Base-by-base conservation (phyloP, 441 rosid species). In the Viola pubescens region DNA sequence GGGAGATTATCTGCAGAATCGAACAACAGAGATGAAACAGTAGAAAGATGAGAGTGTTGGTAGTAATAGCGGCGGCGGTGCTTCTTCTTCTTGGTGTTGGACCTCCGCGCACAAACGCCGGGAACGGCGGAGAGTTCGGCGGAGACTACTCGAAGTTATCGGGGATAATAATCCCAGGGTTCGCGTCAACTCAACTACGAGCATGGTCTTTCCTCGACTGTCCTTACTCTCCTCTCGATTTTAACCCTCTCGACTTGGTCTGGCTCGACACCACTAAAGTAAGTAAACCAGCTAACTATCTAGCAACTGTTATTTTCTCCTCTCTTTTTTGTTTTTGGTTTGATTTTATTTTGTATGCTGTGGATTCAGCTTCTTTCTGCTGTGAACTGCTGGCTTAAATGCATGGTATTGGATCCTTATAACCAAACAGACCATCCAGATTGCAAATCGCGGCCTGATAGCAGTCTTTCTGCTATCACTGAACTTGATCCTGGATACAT, bases 181-280 rank as follows among this genome's bases (percentile, higher is more conserved):
- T 94, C 72, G 99, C 97, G 46, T 94, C 97, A 51, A 81, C 96
- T 72, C 99, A 90, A 94, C 76, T 94, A 9, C 73, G 99, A 65
- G 99, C 97, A 6, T 94, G 99, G 99, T 94, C 99, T 46, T 78
- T 90, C 67, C 96, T 94, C 54, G 97, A 94, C 79, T 94, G 99
- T 54, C 97, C 97, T 2, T 90, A 81, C 81, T 75, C 89, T 52
- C 99, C 99, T 16, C 94, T 94, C 71, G 94, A 94, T 80, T 94
- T 94, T 79, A 89, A 90, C 75, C 99, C 99, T 38, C 99, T 90
- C 64, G 97, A 94, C 82, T 80, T 86, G 58, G 99, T 94, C 50
- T 94, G 99, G 99, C 85, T 94, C 40, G 97, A 94, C 75, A 83
- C 86, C 60, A 90, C 97, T 63, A 94, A 94, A 73, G 98, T 94